Base-by-base conservation (phyloP, 805 yeast genomes). In the Kluyveromyces siamensis region DNA sequence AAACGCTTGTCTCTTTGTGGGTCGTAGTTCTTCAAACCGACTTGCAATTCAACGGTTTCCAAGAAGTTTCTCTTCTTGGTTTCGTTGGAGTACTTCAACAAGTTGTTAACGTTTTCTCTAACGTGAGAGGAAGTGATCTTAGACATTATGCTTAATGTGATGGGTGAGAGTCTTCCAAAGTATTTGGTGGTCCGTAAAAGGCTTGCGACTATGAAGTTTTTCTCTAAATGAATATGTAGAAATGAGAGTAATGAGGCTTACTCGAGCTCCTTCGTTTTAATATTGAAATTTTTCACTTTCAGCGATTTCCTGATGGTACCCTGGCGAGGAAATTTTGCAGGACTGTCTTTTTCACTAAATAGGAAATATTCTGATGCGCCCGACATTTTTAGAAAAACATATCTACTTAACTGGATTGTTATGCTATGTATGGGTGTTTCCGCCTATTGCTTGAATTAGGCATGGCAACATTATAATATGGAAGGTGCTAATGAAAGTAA, bases 1-100 rank as follows among this genome's bases (percentile, higher is more conserved):
- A 93, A 93, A 89, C 99, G 98, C 90, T 93, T 93, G 80, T 93
- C 99, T 87, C 99, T 90, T 83, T 93, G 99, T 73, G 99, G 98
- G 76, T 93, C 99, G 79, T 93, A 93, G 96, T 93, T 93, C 90
- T 93, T 93, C 69, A 93, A 84, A 77, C 99, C 99, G 72, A 93
- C 96, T 81, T 93, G 99, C 73, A 93, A 83, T 81, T 93, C 99
- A 70, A 93, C 90, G 76, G 99, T 91, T 85, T 93, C 99, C 78
- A 91, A 86, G 81, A 93, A 93, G 96, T 93, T 93, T 85, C 99
- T 90, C 96, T 93, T 91, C 87, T 93, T 93, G 79, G 91, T 84
- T 76, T 86, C 93, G 73, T 72, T 81, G 68, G 98, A 88, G 83
- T 73, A 81, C 72, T 83, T 84, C 74, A 93, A 79, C 70, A 93